A percentile compares a stretch with the other conserved stretches of the same genome.
phyloP scores from a whole-genome alignment of 192 early-diverging fungal species.

The Geranomyces michiganensis region DNA sequence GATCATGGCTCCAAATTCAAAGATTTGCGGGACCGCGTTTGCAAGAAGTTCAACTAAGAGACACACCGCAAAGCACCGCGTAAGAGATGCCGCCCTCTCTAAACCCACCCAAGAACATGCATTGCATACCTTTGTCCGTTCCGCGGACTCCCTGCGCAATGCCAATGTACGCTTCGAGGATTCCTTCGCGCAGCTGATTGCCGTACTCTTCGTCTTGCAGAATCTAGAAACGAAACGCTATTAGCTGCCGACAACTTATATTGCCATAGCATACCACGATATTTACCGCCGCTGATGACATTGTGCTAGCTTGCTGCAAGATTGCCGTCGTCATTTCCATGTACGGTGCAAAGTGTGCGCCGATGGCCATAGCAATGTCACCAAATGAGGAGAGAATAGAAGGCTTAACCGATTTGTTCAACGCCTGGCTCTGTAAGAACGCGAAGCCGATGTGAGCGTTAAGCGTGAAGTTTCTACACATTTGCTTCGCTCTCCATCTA shows the following conservation, averaged over 20 bases:
- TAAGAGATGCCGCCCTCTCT: no score
- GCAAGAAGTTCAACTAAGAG: slow-evolving; percentile 62
- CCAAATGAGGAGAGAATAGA: slow-evolving; percentile 94
- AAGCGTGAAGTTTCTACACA: neutral
- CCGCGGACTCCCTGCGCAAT: slow-evolving; percentile 91
- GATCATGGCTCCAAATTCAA: slow-evolving; percentile 76
- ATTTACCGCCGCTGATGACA: slow-evolving; percentile 35
- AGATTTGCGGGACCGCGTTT: slow-evolving; percentile 69
- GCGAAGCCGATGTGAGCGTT: no score
- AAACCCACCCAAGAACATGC: no score
- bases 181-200: slow-evolving; percentile 81
- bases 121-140: slow-evolving; percentile 61
- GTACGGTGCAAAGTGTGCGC: slow-evolving; percentile 78
- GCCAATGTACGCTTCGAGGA: slow-evolving; percentile 94
- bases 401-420: slow-evolving; percentile 89
- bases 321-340: slow-evolving; percentile 83
- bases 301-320: slow-evolving; percentile 70
- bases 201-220: slow-evolving; percentile 81
- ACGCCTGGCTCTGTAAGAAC: slow-evolving; percentile 60
- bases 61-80: neutral
- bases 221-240: neutral
- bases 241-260: no score
- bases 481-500: slow-evolving; percentile 9
- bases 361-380: slow-evolving; percentile 96
- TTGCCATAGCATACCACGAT: neutral